These are phyloP conservation scores for Spizellomyces punctatus DNA, from an alignment of 192 early-diverging fungal genomes.

Conservation along the genomic window DNA sequence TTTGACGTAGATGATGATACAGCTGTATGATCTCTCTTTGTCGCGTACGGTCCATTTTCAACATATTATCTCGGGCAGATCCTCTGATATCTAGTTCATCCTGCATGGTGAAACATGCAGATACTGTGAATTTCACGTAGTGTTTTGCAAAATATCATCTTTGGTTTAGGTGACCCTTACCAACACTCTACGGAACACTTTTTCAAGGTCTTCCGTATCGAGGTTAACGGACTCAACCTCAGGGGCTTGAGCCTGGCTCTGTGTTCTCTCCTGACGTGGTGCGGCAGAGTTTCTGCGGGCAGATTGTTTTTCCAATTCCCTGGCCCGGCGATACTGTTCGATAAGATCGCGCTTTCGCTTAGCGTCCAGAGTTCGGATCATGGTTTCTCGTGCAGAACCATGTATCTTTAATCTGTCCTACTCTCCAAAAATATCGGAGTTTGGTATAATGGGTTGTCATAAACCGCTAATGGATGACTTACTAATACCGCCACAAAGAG, in stretches of 20 bases:
- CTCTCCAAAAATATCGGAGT: neutral
- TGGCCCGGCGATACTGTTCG: slow-evolving; percentile 16
- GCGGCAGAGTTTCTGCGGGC: neutral
- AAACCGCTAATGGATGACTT: neutral
- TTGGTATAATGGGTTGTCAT: neutral
- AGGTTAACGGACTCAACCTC: neutral
- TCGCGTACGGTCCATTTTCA: slow-evolving; percentile 6
- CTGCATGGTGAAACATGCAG: neutral
- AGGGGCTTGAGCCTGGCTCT: neutral
- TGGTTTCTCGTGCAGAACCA: slow-evolving; percentile 17
- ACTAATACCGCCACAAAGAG: slow-evolving; percentile 12
- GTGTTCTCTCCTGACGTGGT: slow-evolving; percentile 4
- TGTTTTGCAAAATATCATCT: neutral
- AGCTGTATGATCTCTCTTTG: slow-evolving; percentile 27
- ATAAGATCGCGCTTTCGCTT: slow-evolving; percentile 11
- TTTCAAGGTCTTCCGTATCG: neutral
- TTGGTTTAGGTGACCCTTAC: neutral
- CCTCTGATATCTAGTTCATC: slow-evolving; percentile 30
- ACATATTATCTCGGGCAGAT: slow-evolving; percentile 31
- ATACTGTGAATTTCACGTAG: neutral
- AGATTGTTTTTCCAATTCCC: slow-evolving; percentile 10
- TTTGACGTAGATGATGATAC: slow-evolving; percentile 22
- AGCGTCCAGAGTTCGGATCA: slow-evolving; percentile 23
- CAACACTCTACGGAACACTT: slow-evolving; percentile 22
- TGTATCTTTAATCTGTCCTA: slow-evolving; percentile 20